A percentile compares a stretch with the other conserved stretches of the same genome.
phyloP scores from a whole-genome alignment of 768 basidiomycete species.

The Lactarius indigo region DNA sequence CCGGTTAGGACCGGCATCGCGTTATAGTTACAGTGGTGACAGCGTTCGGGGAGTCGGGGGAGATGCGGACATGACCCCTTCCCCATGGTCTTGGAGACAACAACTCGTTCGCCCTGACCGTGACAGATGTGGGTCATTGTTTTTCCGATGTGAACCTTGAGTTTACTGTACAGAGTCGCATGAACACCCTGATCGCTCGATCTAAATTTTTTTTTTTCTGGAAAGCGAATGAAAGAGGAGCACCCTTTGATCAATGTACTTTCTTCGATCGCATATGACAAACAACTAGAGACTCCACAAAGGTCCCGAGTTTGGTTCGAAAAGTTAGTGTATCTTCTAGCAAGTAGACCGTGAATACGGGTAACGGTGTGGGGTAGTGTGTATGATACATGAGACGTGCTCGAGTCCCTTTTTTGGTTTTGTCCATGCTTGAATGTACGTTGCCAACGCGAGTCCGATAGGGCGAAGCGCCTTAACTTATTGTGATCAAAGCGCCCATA shows the following conservation, averaged over 20 bases:
- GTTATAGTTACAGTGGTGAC: not conserved
- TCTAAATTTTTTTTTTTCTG: not conserved
- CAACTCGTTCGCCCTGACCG: not conserved
- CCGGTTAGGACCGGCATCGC: not conserved
- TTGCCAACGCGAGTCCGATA: not conserved
- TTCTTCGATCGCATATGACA: not conserved
- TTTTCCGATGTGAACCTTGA: not conserved
- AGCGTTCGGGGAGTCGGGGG: not conserved
- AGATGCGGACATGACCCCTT: not conserved
- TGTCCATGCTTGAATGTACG: not conserved
- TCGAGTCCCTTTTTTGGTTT: not conserved
- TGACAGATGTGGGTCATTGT: not conserved
- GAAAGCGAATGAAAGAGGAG: not conserved
- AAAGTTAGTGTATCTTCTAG: not conserved
- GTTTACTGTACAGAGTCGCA: not conserved
- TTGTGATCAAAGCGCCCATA: slow-evolving; percentile 77
- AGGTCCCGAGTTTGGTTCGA: not conserved
- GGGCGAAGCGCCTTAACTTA: not conserved
- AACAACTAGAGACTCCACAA: not conserved
- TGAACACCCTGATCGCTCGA: not conserved
- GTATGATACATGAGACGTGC: slow-evolving; percentile 2
- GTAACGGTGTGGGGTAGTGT: not conserved
- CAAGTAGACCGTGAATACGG: not conserved
- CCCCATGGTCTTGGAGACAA: not conserved
- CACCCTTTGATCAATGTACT: not conserved